phyloP scores from a whole-genome alignment of 257 asterid genomes.

The Plantago ovata region DNA sequence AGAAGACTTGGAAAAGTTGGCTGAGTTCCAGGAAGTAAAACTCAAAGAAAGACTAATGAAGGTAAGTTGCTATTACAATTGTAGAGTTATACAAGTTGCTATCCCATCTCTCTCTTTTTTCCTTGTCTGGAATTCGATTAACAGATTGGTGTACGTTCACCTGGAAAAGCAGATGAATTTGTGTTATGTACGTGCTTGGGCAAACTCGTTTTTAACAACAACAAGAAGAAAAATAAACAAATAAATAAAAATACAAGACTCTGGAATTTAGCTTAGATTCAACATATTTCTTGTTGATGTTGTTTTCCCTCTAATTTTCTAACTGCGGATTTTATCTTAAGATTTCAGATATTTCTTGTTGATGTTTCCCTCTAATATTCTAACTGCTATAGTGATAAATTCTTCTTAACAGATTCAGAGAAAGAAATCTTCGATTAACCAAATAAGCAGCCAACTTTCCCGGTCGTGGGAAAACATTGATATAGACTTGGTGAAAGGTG shows the following conservation, averaged over 20 bases:
- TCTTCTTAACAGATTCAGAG: constrained; percentile 51
- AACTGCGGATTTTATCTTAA: background rate
- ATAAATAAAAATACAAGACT: no score
- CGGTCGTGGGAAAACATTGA: constrained; percentile 73
- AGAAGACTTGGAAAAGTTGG: constrained; percentile 64
- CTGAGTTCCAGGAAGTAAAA: constrained; percentile 49
- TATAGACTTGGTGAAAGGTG: constrained; percentile 31
- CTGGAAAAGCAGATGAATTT: background rate
- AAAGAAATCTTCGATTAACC: constrained; percentile 46
- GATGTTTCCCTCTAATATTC: background rate
- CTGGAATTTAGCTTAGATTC: no score
- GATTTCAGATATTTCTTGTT: background rate
- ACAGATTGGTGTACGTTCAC: background rate
- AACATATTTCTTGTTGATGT: no score
- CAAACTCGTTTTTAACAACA: no score
- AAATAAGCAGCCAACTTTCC: constrained; percentile 34
- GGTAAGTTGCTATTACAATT: no score
- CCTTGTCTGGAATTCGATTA: background rate
- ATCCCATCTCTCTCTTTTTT: background rate
- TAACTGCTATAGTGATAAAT: no score
- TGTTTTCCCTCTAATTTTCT: no score
- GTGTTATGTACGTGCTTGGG: no score
- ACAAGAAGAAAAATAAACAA: no score
- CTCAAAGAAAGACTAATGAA: constrained; percentile 73
- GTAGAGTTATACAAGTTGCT: background rate